phyloP scores from a whole-genome alignment of 306 rosid species.

The Arachis stenosperma region DNA sequence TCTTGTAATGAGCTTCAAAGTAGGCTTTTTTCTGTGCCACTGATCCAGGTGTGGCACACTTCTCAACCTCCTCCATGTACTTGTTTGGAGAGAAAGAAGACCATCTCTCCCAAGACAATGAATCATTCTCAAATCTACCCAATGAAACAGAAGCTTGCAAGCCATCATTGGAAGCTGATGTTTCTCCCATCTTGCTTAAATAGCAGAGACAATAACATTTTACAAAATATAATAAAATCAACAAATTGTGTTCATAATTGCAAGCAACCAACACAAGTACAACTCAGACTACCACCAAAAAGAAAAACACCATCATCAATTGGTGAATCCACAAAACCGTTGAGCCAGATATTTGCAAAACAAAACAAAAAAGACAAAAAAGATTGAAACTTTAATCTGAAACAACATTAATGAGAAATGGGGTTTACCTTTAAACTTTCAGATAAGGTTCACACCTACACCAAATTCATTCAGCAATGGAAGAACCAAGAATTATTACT shows the following conservation, averaged over 20 bases:
- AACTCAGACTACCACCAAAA: slow-evolving; percentile 40
- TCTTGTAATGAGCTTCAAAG: slow-evolving; percentile 96
- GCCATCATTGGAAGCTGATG: slow-evolving; percentile 54
- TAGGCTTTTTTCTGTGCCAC: slow-evolving; percentile 95
- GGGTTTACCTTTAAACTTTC: slow-evolving; percentile 61
- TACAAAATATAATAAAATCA: too few species aligned
- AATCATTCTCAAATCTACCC: slow-evolving; percentile 90
- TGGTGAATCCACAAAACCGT: slow-evolving; percentile 20
- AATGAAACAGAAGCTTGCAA: slow-evolving; percentile 92
- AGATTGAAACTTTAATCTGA: slow-evolving; percentile 3
- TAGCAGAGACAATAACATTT: slow-evolving; percentile 32
- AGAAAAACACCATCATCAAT: slow-evolving; percentile 16
- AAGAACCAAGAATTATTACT: slow-evolving; percentile 32
- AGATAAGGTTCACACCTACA: slow-evolving; percentile 46
- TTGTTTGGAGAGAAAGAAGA: slow-evolving; percentile 89
- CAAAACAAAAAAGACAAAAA: slow-evolving; percentile 29
- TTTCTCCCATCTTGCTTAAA: slow-evolving; percentile 74
- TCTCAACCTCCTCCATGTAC: slow-evolving; percentile 96
- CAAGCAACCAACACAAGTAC: slow-evolving; percentile 42
- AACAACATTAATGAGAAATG: slow-evolving; percentile 42
- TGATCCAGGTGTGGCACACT: slow-evolving; percentile 94
- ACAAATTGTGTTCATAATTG: slow-evolving; percentile 41
- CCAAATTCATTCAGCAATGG: slow-evolving; percentile 59
- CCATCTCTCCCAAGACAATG: slow-evolving; percentile 98
- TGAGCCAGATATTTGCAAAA: slow-evolving; percentile 32